Conservation (phyloP, 2,329 filamentous ascomycete genomes). For the Arthrobotrys pseudoclavata region DNA sequence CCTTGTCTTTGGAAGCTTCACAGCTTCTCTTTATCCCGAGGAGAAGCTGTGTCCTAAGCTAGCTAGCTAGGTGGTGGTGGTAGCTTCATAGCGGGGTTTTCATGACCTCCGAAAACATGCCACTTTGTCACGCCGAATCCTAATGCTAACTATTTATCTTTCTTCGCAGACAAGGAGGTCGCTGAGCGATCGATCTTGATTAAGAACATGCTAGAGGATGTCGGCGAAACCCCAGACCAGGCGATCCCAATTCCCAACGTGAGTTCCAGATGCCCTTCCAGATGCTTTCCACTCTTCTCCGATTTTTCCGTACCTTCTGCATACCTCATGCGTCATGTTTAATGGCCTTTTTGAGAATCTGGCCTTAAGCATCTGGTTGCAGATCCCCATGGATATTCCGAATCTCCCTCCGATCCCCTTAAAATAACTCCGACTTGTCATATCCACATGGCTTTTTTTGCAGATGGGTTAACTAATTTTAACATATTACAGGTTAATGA, state of each 20-base stretch:
- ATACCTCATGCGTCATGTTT: not conserved
- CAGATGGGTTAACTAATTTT: conserved; percentile 9
- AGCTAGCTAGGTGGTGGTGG: not conserved
- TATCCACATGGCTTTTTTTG: not conserved
- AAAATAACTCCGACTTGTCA: not conserved
- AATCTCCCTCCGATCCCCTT: not conserved
- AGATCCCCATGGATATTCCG: not conserved
- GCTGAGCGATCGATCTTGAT: conserved; percentile 94
- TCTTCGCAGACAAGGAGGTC: conserved; percentile 77
- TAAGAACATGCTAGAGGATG: conserved; percentile 97
- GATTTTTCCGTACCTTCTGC: not conserved
- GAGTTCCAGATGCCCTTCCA: conserved; percentile 64
- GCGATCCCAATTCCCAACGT: conserved; percentile 90
- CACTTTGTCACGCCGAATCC: conserved; percentile 7
- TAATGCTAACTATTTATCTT: conserved; percentile 22
- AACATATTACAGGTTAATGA: conserved; percentile 79
- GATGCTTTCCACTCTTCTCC: not conserved
- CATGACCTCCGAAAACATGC: conserved; percentile 21
- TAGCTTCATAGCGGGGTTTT: conserved; percentile 53
- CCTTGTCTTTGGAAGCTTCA: not conserved
- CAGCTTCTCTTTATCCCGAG: conserved; percentile 1
- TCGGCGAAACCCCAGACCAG: conserved; percentile 75
- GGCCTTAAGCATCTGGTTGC: not conserved
- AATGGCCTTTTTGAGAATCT: not conserved
- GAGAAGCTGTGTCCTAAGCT: not conserved